phyloP scores from a whole-genome alignment of 441 rosid species.

The Sinapis alba region DNA sequence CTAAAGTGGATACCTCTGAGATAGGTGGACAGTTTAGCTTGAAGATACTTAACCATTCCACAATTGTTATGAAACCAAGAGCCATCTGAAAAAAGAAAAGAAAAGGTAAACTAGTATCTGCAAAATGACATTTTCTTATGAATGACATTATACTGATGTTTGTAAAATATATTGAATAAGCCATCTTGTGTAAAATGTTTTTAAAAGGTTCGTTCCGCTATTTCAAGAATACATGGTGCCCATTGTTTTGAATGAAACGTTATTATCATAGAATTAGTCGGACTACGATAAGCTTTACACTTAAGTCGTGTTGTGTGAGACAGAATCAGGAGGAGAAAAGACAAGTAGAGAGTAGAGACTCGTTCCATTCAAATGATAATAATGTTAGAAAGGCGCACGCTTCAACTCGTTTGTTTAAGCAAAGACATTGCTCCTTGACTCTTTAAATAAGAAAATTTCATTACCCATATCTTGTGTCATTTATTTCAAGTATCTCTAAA shows the following conservation, averaged over 20 bases:
- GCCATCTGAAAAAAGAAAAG: constrained; percentile 24
- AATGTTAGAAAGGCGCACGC: constrained; percentile 30
- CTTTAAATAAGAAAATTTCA: constrained; percentile 17
- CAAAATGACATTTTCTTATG: not conserved
- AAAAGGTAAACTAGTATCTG: not conserved
- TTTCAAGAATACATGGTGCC: not conserved
- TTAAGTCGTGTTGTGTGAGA: constrained; percentile 19
- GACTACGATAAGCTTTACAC: constrained; percentile 1
- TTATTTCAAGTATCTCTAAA: constrained; percentile 12
- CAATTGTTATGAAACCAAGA: constrained; percentile 59
- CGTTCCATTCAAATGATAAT: constrained; percentile 33
- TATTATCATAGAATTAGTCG: not conserved
- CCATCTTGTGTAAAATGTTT: not conserved
- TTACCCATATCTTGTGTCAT: constrained; percentile 3
- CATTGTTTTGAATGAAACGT: not conserved
- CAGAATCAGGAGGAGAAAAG: constrained; percentile 24
- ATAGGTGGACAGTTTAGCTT: not conserved
- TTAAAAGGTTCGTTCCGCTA: not conserved
- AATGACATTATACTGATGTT: not conserved
- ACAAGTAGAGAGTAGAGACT: constrained; percentile 26
- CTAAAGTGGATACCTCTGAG: constrained; percentile 71
- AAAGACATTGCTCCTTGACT: constrained; percentile 25
- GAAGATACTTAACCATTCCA: not conserved
- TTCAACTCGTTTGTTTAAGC: constrained; percentile 35
- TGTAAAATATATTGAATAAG: not conserved